phyloP scores from a whole-genome alignment of 345 rosid species.

The Eucalyptus viminalis region DNA sequence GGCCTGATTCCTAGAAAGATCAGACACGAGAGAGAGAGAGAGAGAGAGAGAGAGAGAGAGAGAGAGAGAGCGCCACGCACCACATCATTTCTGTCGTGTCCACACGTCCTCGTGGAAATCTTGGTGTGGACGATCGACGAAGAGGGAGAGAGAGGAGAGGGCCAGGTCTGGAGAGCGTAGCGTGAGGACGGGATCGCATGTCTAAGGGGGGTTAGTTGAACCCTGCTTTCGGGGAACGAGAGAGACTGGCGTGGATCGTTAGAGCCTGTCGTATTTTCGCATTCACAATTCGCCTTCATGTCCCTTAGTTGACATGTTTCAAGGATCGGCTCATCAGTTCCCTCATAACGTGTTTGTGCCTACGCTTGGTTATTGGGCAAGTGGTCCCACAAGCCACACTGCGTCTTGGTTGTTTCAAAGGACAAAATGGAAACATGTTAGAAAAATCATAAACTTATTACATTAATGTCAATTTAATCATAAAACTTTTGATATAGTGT shows the following conservation, averaged over 20 bases:
- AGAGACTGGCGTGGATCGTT: neutral
- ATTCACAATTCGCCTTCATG: too few species aligned
- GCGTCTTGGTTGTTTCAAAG: rapidly evolving
- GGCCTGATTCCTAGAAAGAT: too few species aligned
- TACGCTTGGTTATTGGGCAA: neutral
- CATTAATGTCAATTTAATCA: too few species aligned
- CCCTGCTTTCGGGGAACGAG: neutral
- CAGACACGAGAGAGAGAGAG: too few species aligned
- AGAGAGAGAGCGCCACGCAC: too few species aligned
- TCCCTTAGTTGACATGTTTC: neutral
- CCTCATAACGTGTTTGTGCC: neutral
- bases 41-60: too few species aligned
- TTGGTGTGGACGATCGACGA: too few species aligned
- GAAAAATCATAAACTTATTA: too few species aligned
- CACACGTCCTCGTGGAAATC: neutral
- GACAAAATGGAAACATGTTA: too few species aligned
- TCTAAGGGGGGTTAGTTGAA: neutral
- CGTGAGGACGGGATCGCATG: neutral
- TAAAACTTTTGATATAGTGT: neutral
- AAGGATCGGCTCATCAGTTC: neutral
- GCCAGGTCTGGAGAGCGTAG: neutral
- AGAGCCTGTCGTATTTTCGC: neutral
- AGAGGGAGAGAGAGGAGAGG: neutral
- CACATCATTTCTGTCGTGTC: neutral
- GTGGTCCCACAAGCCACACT: neutral